Evolutionary conservation across 805 yeast genomes (phyloP).

Genomic region (Metschnikowia santaceciliae): DNA sequence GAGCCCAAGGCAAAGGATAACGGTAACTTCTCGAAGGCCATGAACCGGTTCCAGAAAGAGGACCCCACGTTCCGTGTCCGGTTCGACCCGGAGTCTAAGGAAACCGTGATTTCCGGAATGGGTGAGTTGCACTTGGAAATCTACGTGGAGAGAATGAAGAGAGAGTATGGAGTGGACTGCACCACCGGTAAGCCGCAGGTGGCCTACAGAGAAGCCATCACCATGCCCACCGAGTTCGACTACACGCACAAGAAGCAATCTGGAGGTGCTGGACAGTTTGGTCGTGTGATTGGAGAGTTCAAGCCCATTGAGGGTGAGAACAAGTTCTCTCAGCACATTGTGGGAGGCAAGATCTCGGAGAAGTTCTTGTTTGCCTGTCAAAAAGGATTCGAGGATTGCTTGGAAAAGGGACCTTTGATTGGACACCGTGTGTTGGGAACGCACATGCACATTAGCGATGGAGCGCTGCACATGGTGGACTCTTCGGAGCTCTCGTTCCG

Average conservation of each 20-base stretch:
- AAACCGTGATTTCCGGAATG: constrained; percentile 95
- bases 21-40: constrained; percentile 88
- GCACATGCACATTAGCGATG: constrained; percentile 91
- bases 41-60: constrained; percentile 96
- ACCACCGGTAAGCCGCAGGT: constrained; percentile 97
- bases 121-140: constrained; percentile 97
- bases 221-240: constrained; percentile 72
- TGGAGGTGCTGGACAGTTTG: constrained; percentile 99
- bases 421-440: constrained; percentile 94
- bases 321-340: constrained; percentile 78
- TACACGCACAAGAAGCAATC: constrained; percentile 96
- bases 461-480: constrained; percentile 96
- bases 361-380: constrained; percentile 91
- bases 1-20: constrained; percentile 85
- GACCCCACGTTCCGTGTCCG: constrained; percentile 97
- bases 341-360: constrained; percentile 96
- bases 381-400: constrained; percentile 91
- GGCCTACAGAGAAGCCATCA: constrained; percentile 91
- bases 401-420: constrained; percentile 93
- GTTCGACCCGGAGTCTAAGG: constrained; percentile 87
- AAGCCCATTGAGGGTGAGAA: constrained; percentile 64
- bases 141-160: constrained; percentile 95
- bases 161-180: constrained; percentile 96
- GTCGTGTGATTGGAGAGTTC: constrained; percentile 87
- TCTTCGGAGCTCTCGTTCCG: constrained; percentile 94